A percentile compares a stretch with the other conserved stretches of the same genome.
Evolutionary conservation across 306 rosid species (phyloP).

Genomic region (Acacia acuminata): DNA sequence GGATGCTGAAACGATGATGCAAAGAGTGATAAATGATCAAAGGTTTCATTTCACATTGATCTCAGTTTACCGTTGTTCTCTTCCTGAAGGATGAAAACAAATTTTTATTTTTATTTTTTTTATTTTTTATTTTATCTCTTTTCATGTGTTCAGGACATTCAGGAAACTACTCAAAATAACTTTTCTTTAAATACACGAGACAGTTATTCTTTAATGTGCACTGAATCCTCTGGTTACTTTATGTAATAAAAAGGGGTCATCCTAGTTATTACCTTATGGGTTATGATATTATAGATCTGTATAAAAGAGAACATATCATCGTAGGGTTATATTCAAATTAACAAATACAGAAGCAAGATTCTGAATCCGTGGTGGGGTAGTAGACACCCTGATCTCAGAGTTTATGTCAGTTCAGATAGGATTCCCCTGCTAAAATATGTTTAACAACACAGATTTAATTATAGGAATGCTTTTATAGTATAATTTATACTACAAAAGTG

Average conservation of each 20-base stretch:
- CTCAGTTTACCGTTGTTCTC: constrained; percentile 20
- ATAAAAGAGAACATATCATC: background rate
- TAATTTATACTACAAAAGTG: no score
- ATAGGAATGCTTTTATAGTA: no score
- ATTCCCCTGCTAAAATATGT: background rate
- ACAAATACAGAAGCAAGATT: constrained; percentile 4
- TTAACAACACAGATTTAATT: background rate
- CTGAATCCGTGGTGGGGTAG: constrained; percentile 9
- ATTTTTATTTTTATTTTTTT: background rate
- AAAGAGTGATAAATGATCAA: constrained; percentile 68
- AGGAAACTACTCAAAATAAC: constrained; percentile 14
- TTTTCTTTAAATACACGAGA: constrained; percentile 14
- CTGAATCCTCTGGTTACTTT: constrained; percentile 19
- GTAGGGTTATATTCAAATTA: constrained; percentile 12
- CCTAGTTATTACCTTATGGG: background rate
- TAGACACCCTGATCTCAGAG: constrained; percentile 9
- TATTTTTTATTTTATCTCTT: background rate
- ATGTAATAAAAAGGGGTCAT: constrained; percentile 8
- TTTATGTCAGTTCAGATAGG: background rate
- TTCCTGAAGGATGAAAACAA: background rate
- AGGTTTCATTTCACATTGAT: constrained; percentile 49
- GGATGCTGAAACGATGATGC: constrained; percentile 84
- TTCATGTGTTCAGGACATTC: constrained; percentile 26
- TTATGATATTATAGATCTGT: background rate
- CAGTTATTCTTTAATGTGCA: background rate